Evolutionary conservation across 2,329 filamentous ascomycete species (phyloP).

Genomic region (Aspergillus transmontanensis): DNA sequence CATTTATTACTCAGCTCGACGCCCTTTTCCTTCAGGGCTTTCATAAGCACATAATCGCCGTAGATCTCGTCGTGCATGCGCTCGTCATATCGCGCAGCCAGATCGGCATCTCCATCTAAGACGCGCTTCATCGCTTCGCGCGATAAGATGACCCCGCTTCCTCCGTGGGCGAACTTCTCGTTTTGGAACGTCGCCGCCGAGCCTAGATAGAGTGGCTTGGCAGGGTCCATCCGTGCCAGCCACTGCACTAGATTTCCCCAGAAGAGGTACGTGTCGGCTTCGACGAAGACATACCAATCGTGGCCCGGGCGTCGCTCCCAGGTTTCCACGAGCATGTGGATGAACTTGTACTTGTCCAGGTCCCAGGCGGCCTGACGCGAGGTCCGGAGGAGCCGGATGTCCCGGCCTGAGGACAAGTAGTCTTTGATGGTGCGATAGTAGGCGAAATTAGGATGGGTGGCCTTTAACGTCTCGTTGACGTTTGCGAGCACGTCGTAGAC

Average conservation of each 20-base stretch:
- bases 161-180: slow-evolving; percentile 58
- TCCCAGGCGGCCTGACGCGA: slow-evolving; percentile 49
- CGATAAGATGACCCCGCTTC: slow-evolving; percentile 55
- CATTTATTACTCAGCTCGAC: slow-evolving; percentile 47
- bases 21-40: slow-evolving; percentile 50
- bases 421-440: slow-evolving; percentile 45
- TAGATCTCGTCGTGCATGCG: slow-evolving; percentile 49
- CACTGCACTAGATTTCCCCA: slow-evolving; percentile 57
- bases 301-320: slow-evolving; percentile 54
- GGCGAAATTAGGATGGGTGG: slow-evolving; percentile 54
- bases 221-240: slow-evolving; percentile 49
- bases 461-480: slow-evolving; percentile 44
- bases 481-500: slow-evolving; percentile 38
- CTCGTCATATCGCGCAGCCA: slow-evolving; percentile 53
- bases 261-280: slow-evolving; percentile 61
- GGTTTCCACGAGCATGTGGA: slow-evolving; percentile 61
- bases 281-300: slow-evolving; percentile 64
- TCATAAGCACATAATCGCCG: slow-evolving; percentile 55
- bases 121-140: slow-evolving; percentile 55
- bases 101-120: slow-evolving; percentile 44
- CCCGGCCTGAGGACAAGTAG: slow-evolving; percentile 50
- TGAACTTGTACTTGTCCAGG: slow-evolving; percentile 65
- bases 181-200: slow-evolving; percentile 49
- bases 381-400: slow-evolving; percentile 43
- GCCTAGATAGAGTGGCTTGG: slow-evolving; percentile 53